Evolutionary conservation across 2,329 filamentous ascomycete genomes (phyloP).

Genomic region (Fusarium annulatum): DNA sequence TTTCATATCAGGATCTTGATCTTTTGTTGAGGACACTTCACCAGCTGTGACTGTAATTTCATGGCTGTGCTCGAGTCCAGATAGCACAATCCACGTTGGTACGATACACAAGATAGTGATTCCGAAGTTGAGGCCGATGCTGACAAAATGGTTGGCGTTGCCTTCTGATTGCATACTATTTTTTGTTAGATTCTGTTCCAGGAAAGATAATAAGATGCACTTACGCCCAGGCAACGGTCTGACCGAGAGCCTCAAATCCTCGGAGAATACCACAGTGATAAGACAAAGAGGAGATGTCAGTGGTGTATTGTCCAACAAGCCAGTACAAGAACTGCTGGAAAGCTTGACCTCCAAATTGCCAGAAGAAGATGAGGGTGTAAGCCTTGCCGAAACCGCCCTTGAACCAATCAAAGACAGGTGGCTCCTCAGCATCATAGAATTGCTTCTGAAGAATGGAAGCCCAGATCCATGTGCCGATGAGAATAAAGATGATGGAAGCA

Average conservation of each 20-base stretch:
- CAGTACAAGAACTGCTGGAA: conserved; percentile 30
- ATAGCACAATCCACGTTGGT: conserved; percentile 14
- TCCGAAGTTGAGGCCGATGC: conserved; percentile 17
- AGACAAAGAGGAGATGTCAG: conserved; percentile 4
- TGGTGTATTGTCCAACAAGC: conserved; percentile 19
- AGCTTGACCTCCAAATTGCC: conserved; percentile 33
- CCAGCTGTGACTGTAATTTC: conserved; percentile 11
- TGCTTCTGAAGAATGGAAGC: conserved; percentile 30
- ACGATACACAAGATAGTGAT: conserved; percentile 15
- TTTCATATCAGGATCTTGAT: background rate
- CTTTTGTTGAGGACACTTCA: background rate
- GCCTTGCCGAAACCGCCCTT: conserved; percentile 34
- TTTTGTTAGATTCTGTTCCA: background rate
- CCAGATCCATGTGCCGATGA: conserved; percentile 32
- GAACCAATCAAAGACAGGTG: conserved; percentile 32
- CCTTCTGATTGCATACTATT: conserved; percentile 20
- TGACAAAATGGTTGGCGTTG: conserved; percentile 23
- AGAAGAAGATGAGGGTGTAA: conserved; percentile 35
- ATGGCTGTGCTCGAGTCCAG: conserved; percentile 15
- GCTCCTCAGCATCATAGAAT: conserved; percentile 22
- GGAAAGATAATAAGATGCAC: background rate
- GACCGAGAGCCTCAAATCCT: conserved; percentile 16
- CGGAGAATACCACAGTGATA: conserved; percentile 23
- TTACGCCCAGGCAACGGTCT: conserved; percentile 26
- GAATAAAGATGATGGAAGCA: background rate